Evolutionary conservation across 768 basidiomycete species (phyloP).

Genomic region (Leccinum pellstonianum): DNA sequence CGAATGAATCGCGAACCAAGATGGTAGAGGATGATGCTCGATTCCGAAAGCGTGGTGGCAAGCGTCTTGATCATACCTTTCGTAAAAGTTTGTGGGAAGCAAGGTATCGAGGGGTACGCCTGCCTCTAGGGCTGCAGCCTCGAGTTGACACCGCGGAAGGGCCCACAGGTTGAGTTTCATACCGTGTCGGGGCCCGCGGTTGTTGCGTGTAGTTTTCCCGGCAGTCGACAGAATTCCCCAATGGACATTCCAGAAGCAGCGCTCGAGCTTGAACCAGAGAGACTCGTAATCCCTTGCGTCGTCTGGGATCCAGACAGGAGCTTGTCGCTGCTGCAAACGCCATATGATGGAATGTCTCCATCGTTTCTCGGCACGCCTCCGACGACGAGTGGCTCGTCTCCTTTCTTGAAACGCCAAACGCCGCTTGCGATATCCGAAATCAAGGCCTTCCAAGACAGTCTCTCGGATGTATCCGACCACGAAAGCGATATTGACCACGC

Average conservation of each 20-base stretch:
- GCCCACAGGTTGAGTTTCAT: slow-evolving; percentile 66
- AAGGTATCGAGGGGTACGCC: slow-evolving; percentile 57
- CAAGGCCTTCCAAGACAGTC: slow-evolving; percentile 69
- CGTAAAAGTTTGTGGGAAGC: slow-evolving; percentile 40
- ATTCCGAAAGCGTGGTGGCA: background rate
- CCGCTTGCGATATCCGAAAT: slow-evolving; percentile 61
- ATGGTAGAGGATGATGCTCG: slow-evolving; percentile 1
- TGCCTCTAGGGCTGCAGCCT: slow-evolving; percentile 65
- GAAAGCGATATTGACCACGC: slow-evolving; percentile 63
- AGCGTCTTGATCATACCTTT: slow-evolving; percentile 10
- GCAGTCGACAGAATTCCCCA: slow-evolving; percentile 13
- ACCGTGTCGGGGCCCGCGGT: slow-evolving; percentile 34
- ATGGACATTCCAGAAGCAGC: slow-evolving; percentile 4
- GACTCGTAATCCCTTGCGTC: slow-evolving; percentile 7
- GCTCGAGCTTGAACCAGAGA: slow-evolving; percentile 11
- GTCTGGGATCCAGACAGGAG: slow-evolving; percentile 55
- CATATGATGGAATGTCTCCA: slow-evolving; percentile 66
- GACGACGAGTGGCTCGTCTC: slow-evolving; percentile 42
- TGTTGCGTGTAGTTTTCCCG: slow-evolving; percentile 7
- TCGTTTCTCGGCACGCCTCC: slow-evolving; percentile 46
- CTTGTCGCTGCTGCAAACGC: slow-evolving; percentile 51
- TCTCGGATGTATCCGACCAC: slow-evolving; percentile 66
- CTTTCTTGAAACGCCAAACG: slow-evolving; percentile 45
- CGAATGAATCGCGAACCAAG: slow-evolving; percentile 24
- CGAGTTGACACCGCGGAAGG: slow-evolving; percentile 52